Percentiles rank a stretch among this genome's conserved stretches.
phyloP scores from a whole-genome alignment of 2,329 filamentous ascomycete species.

The Botrytis paeoniae region DNA sequence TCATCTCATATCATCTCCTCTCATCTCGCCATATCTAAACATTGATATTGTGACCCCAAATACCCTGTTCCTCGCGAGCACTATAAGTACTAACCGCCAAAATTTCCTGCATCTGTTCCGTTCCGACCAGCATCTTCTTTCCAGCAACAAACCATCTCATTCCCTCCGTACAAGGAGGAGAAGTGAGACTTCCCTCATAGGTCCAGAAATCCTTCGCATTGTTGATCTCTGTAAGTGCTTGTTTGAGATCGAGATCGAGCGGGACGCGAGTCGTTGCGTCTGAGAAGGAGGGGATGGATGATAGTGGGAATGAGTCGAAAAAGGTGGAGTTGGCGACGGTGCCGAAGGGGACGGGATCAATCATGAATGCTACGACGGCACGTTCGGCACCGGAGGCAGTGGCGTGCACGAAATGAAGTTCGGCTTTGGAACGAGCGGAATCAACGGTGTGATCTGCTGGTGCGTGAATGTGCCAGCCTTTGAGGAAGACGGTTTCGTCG shows the following conservation, averaged over 20 bases:
- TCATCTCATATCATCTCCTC: too few relatives aligned
- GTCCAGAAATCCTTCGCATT: slow-evolving; percentile 48
- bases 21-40: not conserved
- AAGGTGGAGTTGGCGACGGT: slow-evolving; percentile 1
- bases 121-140: slow-evolving; percentile 43
- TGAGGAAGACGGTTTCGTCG: slow-evolving; percentile 47
- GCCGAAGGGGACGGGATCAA: slow-evolving; percentile 40
- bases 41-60: slow-evolving; percentile 12
- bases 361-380: slow-evolving; percentile 47
- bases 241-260: not conserved
- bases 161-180: slow-evolving; percentile 47
- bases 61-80: not conserved
- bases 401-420: slow-evolving; percentile 50
- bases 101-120: slow-evolving; percentile 38
- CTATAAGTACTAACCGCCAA: slow-evolving; percentile 1
- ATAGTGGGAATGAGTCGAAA: not conserved
- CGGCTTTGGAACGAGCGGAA: slow-evolving; percentile 44
- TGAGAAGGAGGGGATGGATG: not conserved
- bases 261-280: not conserved
- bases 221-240: slow-evolving; percentile 40
- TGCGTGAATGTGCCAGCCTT: slow-evolving; percentile 51
- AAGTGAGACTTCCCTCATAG: slow-evolving; percentile 47
- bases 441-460: slow-evolving; percentile 49
- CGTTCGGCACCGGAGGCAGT: slow-evolving; percentile 42
- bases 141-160: slow-evolving; percentile 46